Base-by-base conservation (phyloP, 345 rosid species). In the Populus pruinosa region DNA sequence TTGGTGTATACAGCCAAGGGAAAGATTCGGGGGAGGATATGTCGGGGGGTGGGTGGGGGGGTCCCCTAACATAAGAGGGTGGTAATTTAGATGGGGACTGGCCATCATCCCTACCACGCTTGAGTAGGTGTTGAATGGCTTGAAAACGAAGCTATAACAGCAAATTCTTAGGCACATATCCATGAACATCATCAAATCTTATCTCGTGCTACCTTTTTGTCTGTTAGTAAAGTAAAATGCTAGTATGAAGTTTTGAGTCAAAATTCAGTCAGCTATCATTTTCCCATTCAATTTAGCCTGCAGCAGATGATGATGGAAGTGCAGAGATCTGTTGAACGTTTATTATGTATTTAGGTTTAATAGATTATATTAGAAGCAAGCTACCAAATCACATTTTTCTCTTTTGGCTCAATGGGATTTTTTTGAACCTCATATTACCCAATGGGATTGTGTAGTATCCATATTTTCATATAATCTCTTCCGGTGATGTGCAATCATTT, bases 61-160 rank as follows among this genome's bases (percentile, higher is more conserved):
- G 61, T 23, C 9, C 9, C 9, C 9, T 6, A 68, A 68, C 70
- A 47, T 49, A 38, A 75, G 59, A 65, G 7, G 66, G 36, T 27
- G 44, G 64, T 69, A 31, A 72, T 68, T 59, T n/a, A 44, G 77
- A 75, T 64, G 23, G 66, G 38, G 75, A 78, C 69, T 31, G 20
- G 41, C 33, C 35, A 55, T 67, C 35, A 69, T 62, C 61, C 27
- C 9, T 3, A 41, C 53, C 25, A 8, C 71, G 36, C 17, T 36
- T 14, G 2, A 39, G 68, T 65, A n/a, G 61, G 47, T 23, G 49
- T 27, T 65, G 56, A 47, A n/a, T 73, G 79, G 43, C 77, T 29
- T 66, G 86, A 81, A 63, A 78, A 56, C 72, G 70, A 81, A 63
- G 67, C 72, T 49, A 41, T 5, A 83, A 75, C 86, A 56, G 25